Percentiles rank a stretch among this genome's conserved stretches.
Conservation (phyloP, 2,329 filamentous ascomycete genomes). For the Pezicula rhizophila region DNA sequence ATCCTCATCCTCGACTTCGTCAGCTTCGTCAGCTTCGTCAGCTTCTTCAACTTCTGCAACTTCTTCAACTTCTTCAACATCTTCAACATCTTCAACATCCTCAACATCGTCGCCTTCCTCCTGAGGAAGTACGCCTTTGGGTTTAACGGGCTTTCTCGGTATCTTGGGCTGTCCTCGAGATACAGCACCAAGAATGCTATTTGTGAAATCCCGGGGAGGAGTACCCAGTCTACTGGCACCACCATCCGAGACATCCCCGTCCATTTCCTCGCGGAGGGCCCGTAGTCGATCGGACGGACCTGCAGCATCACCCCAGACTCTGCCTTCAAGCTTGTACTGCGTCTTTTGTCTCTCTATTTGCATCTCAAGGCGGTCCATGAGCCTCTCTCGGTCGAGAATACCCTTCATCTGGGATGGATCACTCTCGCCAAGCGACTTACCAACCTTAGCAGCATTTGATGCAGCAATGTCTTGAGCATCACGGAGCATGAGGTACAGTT, state of each 20-base stretch:
- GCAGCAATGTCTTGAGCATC: slow-evolving; percentile 96
- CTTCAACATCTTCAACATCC: slow-evolving; percentile 33
- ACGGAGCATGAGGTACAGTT: slow-evolving; percentile 95
- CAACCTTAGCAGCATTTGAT: slow-evolving; percentile 62
- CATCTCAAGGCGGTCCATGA: slow-evolving; percentile 91
- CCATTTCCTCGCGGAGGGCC: slow-evolving; percentile 92
- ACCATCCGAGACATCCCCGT: slow-evolving; percentile 50
- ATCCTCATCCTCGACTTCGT: slow-evolving; percentile 42
- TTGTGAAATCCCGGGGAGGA: slow-evolving; percentile 58
- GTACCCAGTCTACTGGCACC: slow-evolving; percentile 26
- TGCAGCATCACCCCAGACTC: slow-evolving; percentile 75
- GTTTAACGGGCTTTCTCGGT: slow-evolving; percentile 46
- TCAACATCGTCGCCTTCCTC: slow-evolving; percentile 21
- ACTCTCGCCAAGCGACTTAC: slow-evolving; percentile 49
- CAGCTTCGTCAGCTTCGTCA: slow-evolving; percentile 33
- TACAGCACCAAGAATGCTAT: slow-evolving; percentile 69
- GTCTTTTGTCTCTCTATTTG: slow-evolving; percentile 97
- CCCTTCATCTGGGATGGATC: slow-evolving; percentile 79
- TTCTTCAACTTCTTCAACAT: slow-evolving; percentile 32
- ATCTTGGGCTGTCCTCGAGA: slow-evolving; percentile 50
- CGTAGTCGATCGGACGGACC: slow-evolving; percentile 88
- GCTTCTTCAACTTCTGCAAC: slow-evolving; percentile 23
- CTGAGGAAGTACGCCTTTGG: slow-evolving; percentile 23
- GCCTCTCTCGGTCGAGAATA: slow-evolving; percentile 83
- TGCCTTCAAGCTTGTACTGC: slow-evolving; percentile 92